Evolutionary conservation across 2,329 filamentous ascomycete species (phyloP), one percentile per base, ranked within the genome.

Genomic region (Alternaria triticina): DNA sequence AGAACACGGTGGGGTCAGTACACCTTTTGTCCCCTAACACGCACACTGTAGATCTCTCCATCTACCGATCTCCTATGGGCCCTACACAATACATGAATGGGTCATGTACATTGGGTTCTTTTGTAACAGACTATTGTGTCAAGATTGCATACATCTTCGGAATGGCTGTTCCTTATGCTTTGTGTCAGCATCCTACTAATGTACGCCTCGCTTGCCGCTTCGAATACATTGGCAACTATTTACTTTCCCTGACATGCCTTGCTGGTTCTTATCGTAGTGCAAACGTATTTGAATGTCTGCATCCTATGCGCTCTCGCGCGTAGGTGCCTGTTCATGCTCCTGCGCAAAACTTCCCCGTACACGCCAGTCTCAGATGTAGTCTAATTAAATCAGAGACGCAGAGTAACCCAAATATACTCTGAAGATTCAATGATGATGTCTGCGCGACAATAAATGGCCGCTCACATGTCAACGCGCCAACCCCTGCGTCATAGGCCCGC

Each of bases 381-480:
- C 2, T 40, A 40, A 3, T 40, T 40, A 11, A 1, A 40, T 17
- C n/a, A 17, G 36, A 40, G 9, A 40, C 2, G n/a, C 5, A 40
- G 0, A 17, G 8, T 40, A 6, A 40, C 3, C 1, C 3, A 11
- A 11, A 17, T 17, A 40, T 10, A 17, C 36, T 17, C n/a, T 13
- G 12, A 23, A 12, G 2, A 10, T 15, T 13, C 4, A 6, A 23
- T 3, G 1, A 27, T 11, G 36, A 46, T 45, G 7, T 27, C 3
- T 3, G 6, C 7, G 45, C 25, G 9, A 17, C 20, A 9, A n/a
- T 5, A 17, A 22, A 13, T 5, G 8, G 10, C 6, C 12, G 36
- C 36, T 62, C 49, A 57, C 54, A 57, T 61, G 54, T 47, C 49
- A 61, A 36, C 59, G 59, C 59, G 54, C 54, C 36, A 36, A 9